Conservation (phyloP, 768 basidiomycete genomes). For the Termitomyces titanicus region DNA sequence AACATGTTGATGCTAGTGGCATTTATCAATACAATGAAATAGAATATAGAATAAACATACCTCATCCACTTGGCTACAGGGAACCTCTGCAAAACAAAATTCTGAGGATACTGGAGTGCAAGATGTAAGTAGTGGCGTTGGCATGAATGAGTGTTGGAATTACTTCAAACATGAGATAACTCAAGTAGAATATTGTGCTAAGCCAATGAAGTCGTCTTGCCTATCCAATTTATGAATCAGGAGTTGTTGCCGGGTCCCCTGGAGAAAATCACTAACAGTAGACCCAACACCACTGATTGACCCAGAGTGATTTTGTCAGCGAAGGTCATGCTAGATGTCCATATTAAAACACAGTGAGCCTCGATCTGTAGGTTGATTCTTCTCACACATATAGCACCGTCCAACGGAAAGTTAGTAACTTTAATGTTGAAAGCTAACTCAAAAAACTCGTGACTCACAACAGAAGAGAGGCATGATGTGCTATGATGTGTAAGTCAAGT, state of each 20-base stretch:
- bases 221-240: slow-evolving; percentile 27
- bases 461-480: slow-evolving; percentile 82
- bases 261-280: slow-evolving; percentile 40
- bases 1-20: slow-evolving; percentile 59
- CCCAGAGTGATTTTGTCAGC: slow-evolving; percentile 73
- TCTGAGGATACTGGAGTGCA: slow-evolving; percentile 62
- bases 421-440: not conserved
- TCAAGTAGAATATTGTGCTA: slow-evolving; percentile 73
- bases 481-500: slow-evolving; percentile 71
- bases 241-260: too few relatives aligned
- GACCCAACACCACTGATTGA: slow-evolving; percentile 69
- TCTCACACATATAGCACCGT: slow-evolving; percentile 66
- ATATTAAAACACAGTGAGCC: not conserved
- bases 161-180: slow-evolving; percentile 55
- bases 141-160: not conserved
- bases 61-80: slow-evolving; percentile 86
- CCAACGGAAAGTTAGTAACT: not conserved
- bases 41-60: slow-evolving; percentile 24
- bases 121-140: not conserved
- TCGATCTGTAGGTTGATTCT: not conserved
- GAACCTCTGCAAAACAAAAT: slow-evolving; percentile 67
- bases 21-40: slow-evolving; percentile 21
- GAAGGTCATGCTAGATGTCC: slow-evolving; percentile 58
- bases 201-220: slow-evolving; percentile 67
- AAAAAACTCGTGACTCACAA: slow-evolving; percentile 43